Evolutionary conservation across 225 moss, liverwort and hornwort species (phyloP), one percentile per base, ranked within the genome.

Genomic region (Rhytidiadelphus loreus): DNA sequence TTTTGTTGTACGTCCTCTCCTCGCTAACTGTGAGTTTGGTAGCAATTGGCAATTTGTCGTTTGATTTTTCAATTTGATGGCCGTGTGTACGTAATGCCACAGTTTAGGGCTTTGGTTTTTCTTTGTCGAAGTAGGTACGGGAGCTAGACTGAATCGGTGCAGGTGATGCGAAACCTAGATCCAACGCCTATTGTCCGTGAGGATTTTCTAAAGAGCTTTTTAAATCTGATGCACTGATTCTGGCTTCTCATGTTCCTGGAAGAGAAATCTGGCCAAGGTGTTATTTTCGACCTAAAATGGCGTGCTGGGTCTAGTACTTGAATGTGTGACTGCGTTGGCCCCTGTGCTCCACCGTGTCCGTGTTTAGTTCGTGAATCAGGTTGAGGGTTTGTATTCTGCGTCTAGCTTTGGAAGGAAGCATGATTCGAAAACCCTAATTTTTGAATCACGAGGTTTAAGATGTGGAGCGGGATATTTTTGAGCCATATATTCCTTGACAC

Each of bases 201-300:
- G n/a, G n/a, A n/a, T n/a, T n/a, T n/a, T n/a, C n/a, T n/a, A n/a
- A 86, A 74, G 84, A 91, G 90, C 86, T 88, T 90, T 90, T 86
- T 84, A 81, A 90, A 87, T 90, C 88, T 85, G 93, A 90, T 93
- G 90, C 91, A 88, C 88, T 90, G 88, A 32, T 48, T 86, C 48
- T 56, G 80, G 69, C 29, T 75, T 77, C 17, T 57, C 9, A 48
- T 19, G 19, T 48, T 30, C 17, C 21, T 33, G n/a, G 29, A 23
- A 32, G 24, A 5, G 15, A 46, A 1, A 15, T 43, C 58, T 79
- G 24, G 17, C 10, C 7, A 32, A 48, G 74, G 30, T 17, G 2
- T 80, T 3, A 29, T 28, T 56, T 4, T 56, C 16, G 57, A 21
- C 32, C 0, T 13, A 4, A 21, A 52, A 4, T 76, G 74, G 19